Conservation (phyloP, 805 yeast species). For the Metschnikowia lachancei region DNA sequence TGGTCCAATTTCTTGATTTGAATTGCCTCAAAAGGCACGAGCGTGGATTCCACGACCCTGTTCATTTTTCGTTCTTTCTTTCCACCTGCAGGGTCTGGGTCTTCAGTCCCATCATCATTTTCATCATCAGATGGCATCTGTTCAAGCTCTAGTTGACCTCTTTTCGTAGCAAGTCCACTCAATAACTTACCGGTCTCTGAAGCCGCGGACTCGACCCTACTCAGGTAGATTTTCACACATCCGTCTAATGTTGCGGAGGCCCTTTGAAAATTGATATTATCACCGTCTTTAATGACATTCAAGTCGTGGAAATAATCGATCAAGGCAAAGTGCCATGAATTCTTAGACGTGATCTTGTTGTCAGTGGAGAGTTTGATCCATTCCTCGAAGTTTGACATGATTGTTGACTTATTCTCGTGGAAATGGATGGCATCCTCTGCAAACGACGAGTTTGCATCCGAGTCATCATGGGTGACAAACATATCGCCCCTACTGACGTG, state of each 20-base stretch:
- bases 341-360: constrained; percentile 72
- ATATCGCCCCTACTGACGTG: constrained; percentile 23
- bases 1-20: constrained; percentile 57
- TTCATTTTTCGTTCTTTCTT: constrained; percentile 18
- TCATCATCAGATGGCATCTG: constrained; percentile 18
- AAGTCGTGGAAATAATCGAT: constrained; percentile 90
- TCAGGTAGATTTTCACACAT: constrained; percentile 87
- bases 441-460: constrained; percentile 18
- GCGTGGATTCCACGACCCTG: constrained; percentile 23
- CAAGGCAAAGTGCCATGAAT: constrained; percentile 87
- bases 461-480: constrained; percentile 17
- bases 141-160: constrained; percentile 28
- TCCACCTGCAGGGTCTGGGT: constrained; percentile 19
- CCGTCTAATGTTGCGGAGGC: constrained; percentile 93
- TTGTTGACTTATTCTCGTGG: constrained; percentile 42
- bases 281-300: constrained; percentile 70
- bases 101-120: constrained; percentile 22
- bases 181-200: constrained; percentile 83
- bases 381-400: constrained; percentile 44
- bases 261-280: constrained; percentile 77
- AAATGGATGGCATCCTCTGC: constrained; percentile 42
- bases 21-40: constrained; percentile 44
- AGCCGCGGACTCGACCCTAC: constrained; percentile 88
- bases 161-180: constrained; percentile 59
- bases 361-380: constrained; percentile 50